phyloP scores from a whole-genome alignment of 1,284 basidiomycete species.

The Boletus mariae region DNA sequence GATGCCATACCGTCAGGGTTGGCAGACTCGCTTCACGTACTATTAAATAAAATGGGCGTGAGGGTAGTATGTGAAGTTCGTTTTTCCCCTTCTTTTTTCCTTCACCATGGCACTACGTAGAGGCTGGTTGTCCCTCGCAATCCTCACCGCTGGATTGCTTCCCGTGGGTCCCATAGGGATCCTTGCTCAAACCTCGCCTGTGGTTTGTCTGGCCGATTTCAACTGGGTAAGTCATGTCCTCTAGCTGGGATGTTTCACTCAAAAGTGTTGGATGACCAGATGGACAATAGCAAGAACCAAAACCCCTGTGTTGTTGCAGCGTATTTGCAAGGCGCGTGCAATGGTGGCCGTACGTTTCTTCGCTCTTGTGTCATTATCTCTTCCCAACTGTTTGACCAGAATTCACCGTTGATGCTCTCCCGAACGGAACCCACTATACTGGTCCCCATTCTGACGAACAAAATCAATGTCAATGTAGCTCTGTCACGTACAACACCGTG shows the following conservation, averaged over 20 bases:
- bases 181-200: constrained; percentile 22
- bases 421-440: constrained; percentile 13
- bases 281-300: constrained; percentile 32
- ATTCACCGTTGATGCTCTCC: constrained; percentile 20
- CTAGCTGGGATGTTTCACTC: neutral
- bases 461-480: constrained; percentile 32
- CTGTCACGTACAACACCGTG: constrained; percentile 32
- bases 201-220: constrained; percentile 18
- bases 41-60: neutral
- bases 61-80: neutral
- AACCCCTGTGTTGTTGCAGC: constrained; percentile 35
- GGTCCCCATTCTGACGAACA: constrained; percentile 18
- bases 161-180: constrained; percentile 8
- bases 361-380: neutral
- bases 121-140: constrained; percentile 14
- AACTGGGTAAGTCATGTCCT: constrained; percentile 22
- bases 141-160: constrained; percentile 18
- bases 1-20: constrained; percentile 10
- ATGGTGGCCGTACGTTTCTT: constrained; percentile 26
- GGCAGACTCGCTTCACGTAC: neutral
- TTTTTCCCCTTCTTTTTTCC: neutral
- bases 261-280: constrained; percentile 19
- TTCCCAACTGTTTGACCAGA: constrained; percentile 16
- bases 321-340: constrained; percentile 32
- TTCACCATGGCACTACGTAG: constrained; percentile 10